Evolutionary conservation across 2,329 filamentous ascomycete genomes (phyloP).

Genomic region (Alternaria sp.): DNA sequence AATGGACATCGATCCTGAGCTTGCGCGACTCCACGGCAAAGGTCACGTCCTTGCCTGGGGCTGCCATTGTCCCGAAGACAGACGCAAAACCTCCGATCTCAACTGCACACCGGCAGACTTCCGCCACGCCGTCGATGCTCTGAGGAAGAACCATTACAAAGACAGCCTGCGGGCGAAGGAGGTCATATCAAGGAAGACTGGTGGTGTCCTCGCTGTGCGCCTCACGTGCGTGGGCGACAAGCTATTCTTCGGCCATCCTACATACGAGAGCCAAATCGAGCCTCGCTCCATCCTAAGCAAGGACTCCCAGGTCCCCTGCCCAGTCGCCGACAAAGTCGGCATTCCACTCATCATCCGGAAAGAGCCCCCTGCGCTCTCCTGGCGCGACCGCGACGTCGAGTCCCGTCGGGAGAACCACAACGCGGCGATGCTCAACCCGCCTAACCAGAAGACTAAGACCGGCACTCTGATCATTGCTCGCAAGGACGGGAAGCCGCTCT

Average conservation of each 20-base stretch:
- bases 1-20: background rate
- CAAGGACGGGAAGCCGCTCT: background rate
- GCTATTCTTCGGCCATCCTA: background rate
- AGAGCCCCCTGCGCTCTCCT: background rate
- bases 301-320: background rate
- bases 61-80: background rate
- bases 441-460: background rate
- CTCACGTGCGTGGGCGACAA: background rate
- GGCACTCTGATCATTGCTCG: background rate
- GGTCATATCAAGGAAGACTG: background rate
- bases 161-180: background rate
- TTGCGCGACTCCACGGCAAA: background rate
- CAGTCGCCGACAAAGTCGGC: background rate
- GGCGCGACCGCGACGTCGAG: background rate
- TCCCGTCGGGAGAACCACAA: background rate
- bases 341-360: background rate
- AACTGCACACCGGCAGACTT: conserved; percentile 5
- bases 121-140: background rate
- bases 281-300: background rate
- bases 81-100: background rate
- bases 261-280: background rate
- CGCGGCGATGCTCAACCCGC: background rate
- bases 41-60: background rate
- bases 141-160: background rate
- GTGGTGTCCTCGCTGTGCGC: background rate